Conservation (phyloP, 441 rosid species). For the Arabidopsis lyrata region DNA sequence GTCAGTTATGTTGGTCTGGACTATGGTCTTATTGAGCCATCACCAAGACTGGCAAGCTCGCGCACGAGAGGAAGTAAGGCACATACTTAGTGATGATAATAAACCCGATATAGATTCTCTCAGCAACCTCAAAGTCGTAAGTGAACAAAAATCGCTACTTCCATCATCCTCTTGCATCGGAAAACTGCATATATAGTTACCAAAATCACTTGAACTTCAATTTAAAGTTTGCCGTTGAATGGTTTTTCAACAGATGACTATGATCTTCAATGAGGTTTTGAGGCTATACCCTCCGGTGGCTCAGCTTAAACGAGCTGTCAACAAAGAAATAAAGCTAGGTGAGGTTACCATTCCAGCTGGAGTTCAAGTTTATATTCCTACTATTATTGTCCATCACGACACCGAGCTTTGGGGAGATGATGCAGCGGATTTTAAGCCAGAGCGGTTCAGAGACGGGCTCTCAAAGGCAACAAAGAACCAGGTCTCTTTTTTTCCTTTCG, state of each 20-base stretch:
- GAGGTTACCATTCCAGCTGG: constrained; percentile 50
- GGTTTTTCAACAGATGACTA: constrained; percentile 37
- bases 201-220: background rate
- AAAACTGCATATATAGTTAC: background rate
- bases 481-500: constrained; percentile 53
- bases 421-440: constrained; percentile 54
- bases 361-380: constrained; percentile 45
- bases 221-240: background rate
- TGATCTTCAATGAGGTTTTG: constrained; percentile 50
- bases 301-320: constrained; percentile 34
- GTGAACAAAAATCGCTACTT: constrained; percentile 1
- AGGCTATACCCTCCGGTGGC: constrained; percentile 52
- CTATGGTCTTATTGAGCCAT: constrained; percentile 48
- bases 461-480: constrained; percentile 53
- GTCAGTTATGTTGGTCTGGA: constrained; percentile 50
- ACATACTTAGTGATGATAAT: constrained; percentile 38
- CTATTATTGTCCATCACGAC: constrained; percentile 46
- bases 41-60: constrained; percentile 54
- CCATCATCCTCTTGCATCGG: background rate
- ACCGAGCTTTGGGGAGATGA: constrained; percentile 51
- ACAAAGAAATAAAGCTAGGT: constrained; percentile 51
- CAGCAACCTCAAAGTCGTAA: constrained; percentile 52
- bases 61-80: constrained; percentile 54
- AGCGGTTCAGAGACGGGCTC: constrained; percentile 54
- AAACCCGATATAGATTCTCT: constrained; percentile 47